Percentiles rank a stretch among this genome's conserved stretches.
Evolutionary conservation across 2,329 filamentous ascomycete species (phyloP).

Genomic region (Paraphaeosphaeria minitans): DNA sequence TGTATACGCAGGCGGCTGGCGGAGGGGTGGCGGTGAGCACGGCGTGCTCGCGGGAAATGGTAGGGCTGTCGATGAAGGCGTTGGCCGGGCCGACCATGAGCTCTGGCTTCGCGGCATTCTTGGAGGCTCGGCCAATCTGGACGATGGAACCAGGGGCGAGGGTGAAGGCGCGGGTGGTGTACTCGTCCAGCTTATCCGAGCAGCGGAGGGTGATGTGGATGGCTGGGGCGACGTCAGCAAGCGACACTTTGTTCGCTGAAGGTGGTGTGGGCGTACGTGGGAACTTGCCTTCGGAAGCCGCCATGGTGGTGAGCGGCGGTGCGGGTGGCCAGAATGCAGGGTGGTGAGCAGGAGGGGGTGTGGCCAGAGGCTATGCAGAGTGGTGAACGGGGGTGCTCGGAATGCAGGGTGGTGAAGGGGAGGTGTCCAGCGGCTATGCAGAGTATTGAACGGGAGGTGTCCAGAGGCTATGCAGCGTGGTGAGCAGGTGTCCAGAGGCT

Average conservation of each 20-base stretch:
- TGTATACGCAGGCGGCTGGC: conserved; percentile 45
- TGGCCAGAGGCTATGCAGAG: no score
- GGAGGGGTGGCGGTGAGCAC: conserved; percentile 39
- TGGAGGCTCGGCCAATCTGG: conserved; percentile 52
- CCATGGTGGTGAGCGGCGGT: conserved; percentile 4
- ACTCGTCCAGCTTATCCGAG: conserved; percentile 49
- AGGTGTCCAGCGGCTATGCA: no score
- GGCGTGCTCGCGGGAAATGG: conserved; percentile 74
- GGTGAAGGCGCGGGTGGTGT: conserved; percentile 37
- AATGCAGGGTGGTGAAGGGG: no score
- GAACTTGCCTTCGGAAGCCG: conserved; percentile 9
- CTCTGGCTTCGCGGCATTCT: conserved; percentile 46
- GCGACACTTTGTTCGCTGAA: neutral
- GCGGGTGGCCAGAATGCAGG: neutral
- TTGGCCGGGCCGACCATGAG: conserved; percentile 57
- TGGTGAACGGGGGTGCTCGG: no score
- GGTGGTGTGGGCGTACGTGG: neutral
- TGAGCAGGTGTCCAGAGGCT: no score
- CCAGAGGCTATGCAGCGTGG: no score
- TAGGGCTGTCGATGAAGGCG: conserved; percentile 71
- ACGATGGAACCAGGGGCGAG: conserved; percentile 33
- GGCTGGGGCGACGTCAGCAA: conserved; percentile 20
- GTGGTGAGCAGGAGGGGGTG: no score
- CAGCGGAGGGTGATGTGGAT: conserved; percentile 40
- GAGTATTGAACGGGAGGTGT: no score